These are phyloP conservation scores for Platismatia glauca DNA, from an alignment of 495 filamentous ascomycete genomes.

Conservation along the genomic window DNA sequence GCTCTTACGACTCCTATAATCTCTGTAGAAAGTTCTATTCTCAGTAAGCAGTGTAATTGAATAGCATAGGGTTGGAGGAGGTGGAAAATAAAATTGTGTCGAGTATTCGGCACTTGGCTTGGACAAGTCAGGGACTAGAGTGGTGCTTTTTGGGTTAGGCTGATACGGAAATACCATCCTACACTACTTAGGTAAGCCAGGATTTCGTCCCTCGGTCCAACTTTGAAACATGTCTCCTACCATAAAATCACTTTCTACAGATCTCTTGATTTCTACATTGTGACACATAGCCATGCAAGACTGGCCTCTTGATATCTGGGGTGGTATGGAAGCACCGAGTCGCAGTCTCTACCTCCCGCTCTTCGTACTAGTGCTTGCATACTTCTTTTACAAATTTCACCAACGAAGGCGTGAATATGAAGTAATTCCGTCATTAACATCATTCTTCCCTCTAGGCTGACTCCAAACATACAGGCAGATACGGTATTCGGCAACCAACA, in stretches of 20 bases:
- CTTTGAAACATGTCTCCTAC: neutral
- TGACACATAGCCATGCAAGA: neutral
- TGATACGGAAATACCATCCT: neutral
- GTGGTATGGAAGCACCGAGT: neutral
- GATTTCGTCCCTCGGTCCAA: neutral
- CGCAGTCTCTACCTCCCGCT: neutral
- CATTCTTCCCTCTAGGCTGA: neutral
- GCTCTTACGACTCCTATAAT: too few species aligned
- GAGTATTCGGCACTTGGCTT: too few species aligned
- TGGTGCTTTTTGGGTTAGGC: neutral
- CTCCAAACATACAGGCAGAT: neutral
- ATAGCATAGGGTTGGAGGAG: too few species aligned
- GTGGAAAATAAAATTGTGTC: too few species aligned
- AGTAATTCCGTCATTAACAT: neutral
- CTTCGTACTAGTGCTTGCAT: neutral
- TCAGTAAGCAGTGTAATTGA: too few species aligned
- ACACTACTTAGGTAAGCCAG: too few species aligned
- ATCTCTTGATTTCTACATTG: neutral
- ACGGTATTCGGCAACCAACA: conserved; percentile 16
- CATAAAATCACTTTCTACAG: neutral
- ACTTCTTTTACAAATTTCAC: neutral
- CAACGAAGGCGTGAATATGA: conserved; percentile 3
- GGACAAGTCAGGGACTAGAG: too few species aligned
- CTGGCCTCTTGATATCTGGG: neutral
- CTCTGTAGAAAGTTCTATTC: too few species aligned